Percentiles rank a stretch among this genome's conserved stretches.
Conservation (phyloP, 805 yeast genomes). For the Zygoascus biomembranicola region DNA sequence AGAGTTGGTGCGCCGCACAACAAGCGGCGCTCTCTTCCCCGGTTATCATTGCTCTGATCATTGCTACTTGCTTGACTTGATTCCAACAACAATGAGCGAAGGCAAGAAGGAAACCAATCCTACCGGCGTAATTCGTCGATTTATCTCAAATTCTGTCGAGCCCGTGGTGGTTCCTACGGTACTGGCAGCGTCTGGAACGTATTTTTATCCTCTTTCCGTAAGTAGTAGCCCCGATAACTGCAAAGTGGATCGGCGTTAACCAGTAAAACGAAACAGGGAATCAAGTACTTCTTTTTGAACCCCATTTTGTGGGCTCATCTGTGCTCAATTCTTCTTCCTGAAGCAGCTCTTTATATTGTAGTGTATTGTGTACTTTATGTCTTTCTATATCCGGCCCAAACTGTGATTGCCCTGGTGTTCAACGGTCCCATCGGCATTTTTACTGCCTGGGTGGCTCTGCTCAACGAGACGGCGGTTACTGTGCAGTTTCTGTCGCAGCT, state of each 20-base stretch:
- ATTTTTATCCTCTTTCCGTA: constrained; percentile 25
- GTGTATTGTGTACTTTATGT: constrained; percentile 33
- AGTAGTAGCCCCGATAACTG: background rate
- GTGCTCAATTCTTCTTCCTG: constrained; percentile 39
- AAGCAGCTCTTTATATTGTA: constrained; percentile 31
- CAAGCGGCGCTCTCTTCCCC: background rate
- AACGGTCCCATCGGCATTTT: constrained; percentile 46
- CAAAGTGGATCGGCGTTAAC: background rate
- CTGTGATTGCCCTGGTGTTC: constrained; percentile 34
- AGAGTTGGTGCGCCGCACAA: no score
- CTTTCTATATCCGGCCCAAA: constrained; percentile 39
- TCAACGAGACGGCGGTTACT: constrained; percentile 37
- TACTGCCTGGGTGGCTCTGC: constrained; percentile 37
- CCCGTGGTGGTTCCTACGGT: constrained; percentile 21
- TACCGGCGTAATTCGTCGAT: background rate
- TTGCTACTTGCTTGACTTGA: background rate
- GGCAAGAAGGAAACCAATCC: background rate
- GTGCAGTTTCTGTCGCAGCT: constrained; percentile 36
- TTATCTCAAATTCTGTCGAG: constrained; percentile 2
- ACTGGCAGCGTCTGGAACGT: constrained; percentile 21
- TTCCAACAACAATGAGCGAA: background rate
- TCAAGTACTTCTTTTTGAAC: constrained; percentile 33
- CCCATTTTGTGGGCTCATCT: constrained; percentile 42
- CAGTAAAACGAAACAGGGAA: constrained; percentile 26
- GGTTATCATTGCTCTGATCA: background rate